Evolutionary conservation across 306 rosid genomes (phyloP).

Genomic region (Fragaria iinumae): DNA sequence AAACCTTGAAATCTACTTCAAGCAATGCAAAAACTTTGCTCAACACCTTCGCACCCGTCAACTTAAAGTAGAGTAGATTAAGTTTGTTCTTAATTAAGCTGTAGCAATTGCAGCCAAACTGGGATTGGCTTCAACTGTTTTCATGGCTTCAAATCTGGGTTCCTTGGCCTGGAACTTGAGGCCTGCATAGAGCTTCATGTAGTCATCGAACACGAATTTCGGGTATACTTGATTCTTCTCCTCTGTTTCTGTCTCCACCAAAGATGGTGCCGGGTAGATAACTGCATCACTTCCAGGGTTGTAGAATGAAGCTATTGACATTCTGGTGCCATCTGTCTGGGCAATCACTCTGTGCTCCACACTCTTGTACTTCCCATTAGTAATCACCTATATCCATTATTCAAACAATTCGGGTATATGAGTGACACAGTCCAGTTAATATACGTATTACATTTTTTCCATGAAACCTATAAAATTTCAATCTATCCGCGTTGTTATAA

Average conservation of each 20-base stretch:
- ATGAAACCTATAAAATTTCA: neutral
- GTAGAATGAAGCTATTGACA: conserved; percentile 94
- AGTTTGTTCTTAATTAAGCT: conserved; percentile 26
- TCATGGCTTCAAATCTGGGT: conserved; percentile 85
- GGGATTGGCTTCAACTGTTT: conserved; percentile 41
- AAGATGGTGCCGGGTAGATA: conserved; percentile 69
- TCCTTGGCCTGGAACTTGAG: conserved; percentile 81
- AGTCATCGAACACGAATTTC: conserved; percentile 81
- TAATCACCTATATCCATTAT: conserved; percentile 49
- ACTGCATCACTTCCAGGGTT: conserved; percentile 90
- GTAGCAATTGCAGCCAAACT: conserved; percentile 61
- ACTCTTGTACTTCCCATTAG: conserved; percentile 91
- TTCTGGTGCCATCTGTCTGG: conserved; percentile 67
- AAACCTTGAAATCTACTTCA: neutral
- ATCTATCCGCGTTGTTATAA: too few species aligned
- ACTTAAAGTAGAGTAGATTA: neutral
- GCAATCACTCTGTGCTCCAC: conserved; percentile 86
- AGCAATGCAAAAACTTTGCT: neutral
- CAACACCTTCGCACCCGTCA: neutral
- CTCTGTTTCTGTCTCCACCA: conserved; percentile 62
- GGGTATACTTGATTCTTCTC: conserved; percentile 74
- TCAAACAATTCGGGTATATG: neutral
- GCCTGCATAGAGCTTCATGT: conserved; percentile 76
- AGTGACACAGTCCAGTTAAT: neutral
- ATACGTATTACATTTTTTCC: neutral